Evolutionary conservation across 139 green algal genomes (phyloP).

Genomic region (Volvox reticuliferus): DNA sequence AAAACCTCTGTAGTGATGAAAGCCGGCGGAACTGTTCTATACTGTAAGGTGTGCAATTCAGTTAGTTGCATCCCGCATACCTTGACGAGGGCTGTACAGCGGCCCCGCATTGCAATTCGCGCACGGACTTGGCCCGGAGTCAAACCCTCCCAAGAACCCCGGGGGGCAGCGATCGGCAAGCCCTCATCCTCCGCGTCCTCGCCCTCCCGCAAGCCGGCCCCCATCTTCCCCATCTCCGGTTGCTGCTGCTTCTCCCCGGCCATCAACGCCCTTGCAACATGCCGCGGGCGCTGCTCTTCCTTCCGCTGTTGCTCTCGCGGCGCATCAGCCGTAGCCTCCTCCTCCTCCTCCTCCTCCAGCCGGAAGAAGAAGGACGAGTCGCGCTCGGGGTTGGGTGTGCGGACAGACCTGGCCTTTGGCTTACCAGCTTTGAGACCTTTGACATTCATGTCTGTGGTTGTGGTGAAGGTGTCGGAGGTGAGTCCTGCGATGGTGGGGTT

Average conservation of each 20-base stretch:
- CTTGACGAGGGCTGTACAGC: constrained; percentile 74
- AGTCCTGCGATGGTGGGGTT: neutral
- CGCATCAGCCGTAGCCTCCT: neutral
- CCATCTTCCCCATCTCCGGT: too few relatives aligned
- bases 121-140: constrained; percentile 30
- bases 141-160: constrained; percentile 4
- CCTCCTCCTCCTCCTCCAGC: neutral
- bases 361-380: constrained; percentile 46
- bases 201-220: too few relatives aligned
- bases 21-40: too few relatives aligned
- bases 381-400: constrained; percentile 23
- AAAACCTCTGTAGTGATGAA: too few relatives aligned
- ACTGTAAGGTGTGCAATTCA: too few relatives aligned
- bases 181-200: too few relatives aligned
- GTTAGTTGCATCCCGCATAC: too few relatives aligned
- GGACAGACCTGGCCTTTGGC: neutral
- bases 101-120: constrained; percentile 55
- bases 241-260: too few relatives aligned
- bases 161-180: neutral
- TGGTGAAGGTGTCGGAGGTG: neutral
- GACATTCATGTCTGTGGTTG: neutral
- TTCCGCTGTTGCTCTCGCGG: neutral
- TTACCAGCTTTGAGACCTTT: too few relatives aligned
- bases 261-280: too few relatives aligned
- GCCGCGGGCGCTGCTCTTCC: neutral